Conservation (phyloP, 1,139 yeast genomes). For the Entelexis sorbosivorans region DNA sequence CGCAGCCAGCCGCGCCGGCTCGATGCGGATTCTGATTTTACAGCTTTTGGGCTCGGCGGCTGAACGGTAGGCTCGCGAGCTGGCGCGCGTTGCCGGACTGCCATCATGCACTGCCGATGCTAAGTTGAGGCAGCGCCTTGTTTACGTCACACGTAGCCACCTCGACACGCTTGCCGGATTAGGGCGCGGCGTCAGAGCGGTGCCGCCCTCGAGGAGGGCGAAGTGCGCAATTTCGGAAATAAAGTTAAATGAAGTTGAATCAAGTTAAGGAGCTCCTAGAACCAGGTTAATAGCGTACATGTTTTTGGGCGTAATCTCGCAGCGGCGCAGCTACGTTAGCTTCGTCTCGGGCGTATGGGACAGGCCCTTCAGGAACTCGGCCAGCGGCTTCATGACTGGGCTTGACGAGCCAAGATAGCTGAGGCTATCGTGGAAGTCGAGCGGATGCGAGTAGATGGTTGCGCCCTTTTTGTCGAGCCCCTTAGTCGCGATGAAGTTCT, state of each 20-base stretch:
- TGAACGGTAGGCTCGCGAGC: neutral
- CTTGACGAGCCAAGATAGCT: neutral
- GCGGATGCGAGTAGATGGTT: neutral
- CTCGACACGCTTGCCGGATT: too few relatives aligned
- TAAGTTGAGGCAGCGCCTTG: neutral
- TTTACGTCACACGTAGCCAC: conserved; percentile 2
- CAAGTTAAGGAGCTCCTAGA: too few relatives aligned
- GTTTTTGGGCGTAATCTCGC: too few relatives aligned
- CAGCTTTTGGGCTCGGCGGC: neutral
- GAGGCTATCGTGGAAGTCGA: conserved; percentile 9
- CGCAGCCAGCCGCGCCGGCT: neutral
- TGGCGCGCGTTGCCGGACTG: neutral
- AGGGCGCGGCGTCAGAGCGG: too few relatives aligned
- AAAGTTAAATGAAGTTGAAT: too few relatives aligned
- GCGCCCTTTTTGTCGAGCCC: neutral
- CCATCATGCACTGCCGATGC: neutral
- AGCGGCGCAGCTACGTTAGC: too few relatives aligned
- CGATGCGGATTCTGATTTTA: neutral
- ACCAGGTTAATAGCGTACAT: too few relatives aligned
- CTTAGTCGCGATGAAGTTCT: neutral
- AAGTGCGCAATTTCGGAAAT: too few relatives aligned
- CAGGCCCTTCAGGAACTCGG: neutral
- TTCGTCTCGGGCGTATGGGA: neutral
- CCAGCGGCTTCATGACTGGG: neutral
- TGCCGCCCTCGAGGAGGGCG: too few relatives aligned